These are phyloP conservation scores for Hypocreales sp. DNA, from an alignment of 2,329 filamentous ascomycete species.

Conservation along the genomic window DNA sequence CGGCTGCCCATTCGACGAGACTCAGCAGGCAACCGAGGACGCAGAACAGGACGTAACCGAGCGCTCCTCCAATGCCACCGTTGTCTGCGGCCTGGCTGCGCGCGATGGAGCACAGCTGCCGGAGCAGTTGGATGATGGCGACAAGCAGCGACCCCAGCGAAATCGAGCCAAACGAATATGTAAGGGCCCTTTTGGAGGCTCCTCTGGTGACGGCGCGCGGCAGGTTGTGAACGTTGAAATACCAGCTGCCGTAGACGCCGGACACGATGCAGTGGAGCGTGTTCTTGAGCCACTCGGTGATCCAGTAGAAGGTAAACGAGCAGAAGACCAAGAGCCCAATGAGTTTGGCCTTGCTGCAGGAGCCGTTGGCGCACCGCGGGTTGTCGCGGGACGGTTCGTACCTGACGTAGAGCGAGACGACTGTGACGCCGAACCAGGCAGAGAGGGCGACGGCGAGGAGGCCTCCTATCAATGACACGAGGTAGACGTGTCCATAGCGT, in stretches of 20 bases:
- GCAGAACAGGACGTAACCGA: slow-evolving; percentile 54
- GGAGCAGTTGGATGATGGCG: slow-evolving; percentile 71
- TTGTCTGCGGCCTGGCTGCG: slow-evolving; percentile 46
- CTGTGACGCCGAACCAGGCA: slow-evolving; percentile 74
- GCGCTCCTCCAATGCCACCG: slow-evolving; percentile 56
- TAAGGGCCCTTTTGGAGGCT: slow-evolving; percentile 67
- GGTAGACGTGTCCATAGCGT: slow-evolving; percentile 69
- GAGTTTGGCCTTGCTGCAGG: slow-evolving; percentile 61
- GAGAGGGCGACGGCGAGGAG: slow-evolving; percentile 59
- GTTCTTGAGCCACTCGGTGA: slow-evolving; percentile 87
- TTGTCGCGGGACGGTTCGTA: slow-evolving; percentile 51
- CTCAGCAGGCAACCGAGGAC: slow-evolving; percentile 61
- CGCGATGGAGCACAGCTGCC: slow-evolving; percentile 70
- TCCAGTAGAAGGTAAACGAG: slow-evolving; percentile 89
- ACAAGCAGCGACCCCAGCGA: slow-evolving; percentile 73
- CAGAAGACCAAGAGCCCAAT: slow-evolving; percentile 75
- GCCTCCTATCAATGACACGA: slow-evolving; percentile 74
- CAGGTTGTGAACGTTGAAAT: slow-evolving; percentile 58
- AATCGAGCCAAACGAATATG: slow-evolving; percentile 87
- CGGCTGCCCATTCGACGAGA: slow-evolving; percentile 69
- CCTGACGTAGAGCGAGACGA: slow-evolving; percentile 74
- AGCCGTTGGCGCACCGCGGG: slow-evolving; percentile 31
- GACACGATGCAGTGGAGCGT: slow-evolving; percentile 79
- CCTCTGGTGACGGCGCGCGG: slow-evolving; percentile 68
- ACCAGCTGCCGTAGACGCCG: slow-evolving; percentile 87